phyloP scores from a whole-genome alignment of 1,284 basidiomycete genomes.

The Cryptococcus deneoformans region DNA sequence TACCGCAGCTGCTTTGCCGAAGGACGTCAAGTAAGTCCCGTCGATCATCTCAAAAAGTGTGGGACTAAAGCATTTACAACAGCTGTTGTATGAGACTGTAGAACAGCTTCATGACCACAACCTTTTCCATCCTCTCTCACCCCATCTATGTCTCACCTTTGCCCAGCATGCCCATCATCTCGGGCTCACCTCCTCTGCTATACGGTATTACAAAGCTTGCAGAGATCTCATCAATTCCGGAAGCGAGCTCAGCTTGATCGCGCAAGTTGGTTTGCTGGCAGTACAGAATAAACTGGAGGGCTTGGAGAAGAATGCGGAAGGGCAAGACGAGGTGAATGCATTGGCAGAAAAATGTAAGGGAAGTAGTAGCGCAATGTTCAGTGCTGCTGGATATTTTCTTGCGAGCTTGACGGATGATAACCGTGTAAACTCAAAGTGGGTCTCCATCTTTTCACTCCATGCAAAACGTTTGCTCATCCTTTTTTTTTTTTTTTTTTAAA shows the following conservation, averaged over 20 bases:
- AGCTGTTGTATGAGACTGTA: conserved; percentile 21
- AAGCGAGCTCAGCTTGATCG: conserved; percentile 35
- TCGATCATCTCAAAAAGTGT: neutral
- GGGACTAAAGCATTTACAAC: neutral
- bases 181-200: conserved; percentile 20
- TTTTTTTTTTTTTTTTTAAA: neutral
- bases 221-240: conserved; percentile 20
- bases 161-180: conserved; percentile 36
- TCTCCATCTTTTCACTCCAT: neutral
- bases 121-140: conserved; percentile 22
- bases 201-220: conserved; percentile 33
- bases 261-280: conserved; percentile 29
- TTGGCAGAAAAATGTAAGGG: conserved; percentile 30
- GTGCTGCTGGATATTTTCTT: conserved; percentile 30
- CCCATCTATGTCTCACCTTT: conserved; percentile 35
- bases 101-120: conserved; percentile 15
- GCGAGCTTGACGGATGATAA: conserved; percentile 33
- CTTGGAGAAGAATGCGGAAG: neutral
- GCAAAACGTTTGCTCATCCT: too few relatives aligned
- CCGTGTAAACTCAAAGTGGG: conserved; percentile 36
- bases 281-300: conserved; percentile 17
- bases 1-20: conserved; percentile 26
- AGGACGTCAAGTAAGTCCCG: conserved; percentile 22
- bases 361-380: conserved; percentile 31
- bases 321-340: conserved; percentile 10